Conservation (phyloP, 2,329 filamentous ascomycete genomes). For the Trichoderma guizhouense region DNA sequence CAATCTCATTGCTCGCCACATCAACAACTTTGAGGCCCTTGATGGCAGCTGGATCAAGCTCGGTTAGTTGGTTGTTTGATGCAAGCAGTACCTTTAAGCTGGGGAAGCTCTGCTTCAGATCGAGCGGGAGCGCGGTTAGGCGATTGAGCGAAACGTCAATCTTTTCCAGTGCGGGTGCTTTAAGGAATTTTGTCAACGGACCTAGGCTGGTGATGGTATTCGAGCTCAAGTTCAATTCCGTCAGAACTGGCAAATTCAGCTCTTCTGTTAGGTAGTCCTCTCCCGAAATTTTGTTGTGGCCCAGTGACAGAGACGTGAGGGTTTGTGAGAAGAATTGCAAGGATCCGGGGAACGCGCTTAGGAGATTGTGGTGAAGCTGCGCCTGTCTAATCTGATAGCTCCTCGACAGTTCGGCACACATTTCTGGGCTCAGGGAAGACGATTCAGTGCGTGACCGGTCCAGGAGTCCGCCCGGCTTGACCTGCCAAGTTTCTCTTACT, state of each 20-base stretch:
- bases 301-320: slow-evolving; percentile 68
- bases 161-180: slow-evolving; percentile 71
- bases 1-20: slow-evolving; percentile 80
- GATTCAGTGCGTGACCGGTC: slow-evolving; percentile 67
- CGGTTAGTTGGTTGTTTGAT: slow-evolving; percentile 74
- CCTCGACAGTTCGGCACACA: slow-evolving; percentile 53
- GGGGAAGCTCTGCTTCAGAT: slow-evolving; percentile 65
- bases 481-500: slow-evolving; percentile 50
- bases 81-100: slow-evolving; percentile 67
- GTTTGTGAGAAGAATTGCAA: slow-evolving; percentile 69
- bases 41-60: slow-evolving; percentile 70
- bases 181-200: slow-evolving; percentile 62
- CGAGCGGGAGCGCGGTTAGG: slow-evolving; percentile 63
- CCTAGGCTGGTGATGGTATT: slow-evolving; percentile 71
- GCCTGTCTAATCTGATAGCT: slow-evolving; percentile 54
- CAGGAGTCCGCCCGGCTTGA: slow-evolving; percentile 60
- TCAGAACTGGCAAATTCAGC: slow-evolving; percentile 68
- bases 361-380: slow-evolving; percentile 73
- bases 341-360: slow-evolving; percentile 66
- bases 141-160: slow-evolving; percentile 82
- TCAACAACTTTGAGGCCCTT: slow-evolving; percentile 73
- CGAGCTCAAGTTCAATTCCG: slow-evolving; percentile 70
- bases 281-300: slow-evolving; percentile 68
- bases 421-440: slow-evolving; percentile 55
- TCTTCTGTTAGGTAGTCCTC: slow-evolving; percentile 63